These are phyloP conservation scores for Emmonsiellopsis sp. DNA, from an alignment of 2,329 filamentous ascomycete species.

Conservation along the genomic window DNA sequence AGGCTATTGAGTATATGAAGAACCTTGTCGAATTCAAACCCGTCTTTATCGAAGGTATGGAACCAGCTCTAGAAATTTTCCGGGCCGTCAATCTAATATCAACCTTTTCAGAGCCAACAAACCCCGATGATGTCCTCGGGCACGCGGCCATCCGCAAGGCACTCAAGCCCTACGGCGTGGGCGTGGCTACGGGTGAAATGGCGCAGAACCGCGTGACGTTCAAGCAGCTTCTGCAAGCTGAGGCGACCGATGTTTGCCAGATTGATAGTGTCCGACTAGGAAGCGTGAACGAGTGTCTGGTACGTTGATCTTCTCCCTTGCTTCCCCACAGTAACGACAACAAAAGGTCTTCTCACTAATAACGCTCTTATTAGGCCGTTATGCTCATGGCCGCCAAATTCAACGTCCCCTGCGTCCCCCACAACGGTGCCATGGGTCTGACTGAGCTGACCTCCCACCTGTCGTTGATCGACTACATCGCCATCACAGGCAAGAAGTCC, in stretches of 20 bases:
- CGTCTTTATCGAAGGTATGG: constrained; percentile 12
- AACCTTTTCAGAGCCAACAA: neutral
- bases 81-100: too few relatives aligned
- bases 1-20: constrained; percentile 17
- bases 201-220: constrained; percentile 16
- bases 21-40: constrained; percentile 14
- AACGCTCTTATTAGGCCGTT: neutral
- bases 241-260: constrained; percentile 11
- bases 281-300: constrained; percentile 12
- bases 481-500: constrained; percentile 17
- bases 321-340: neutral
- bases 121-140: constrained; percentile 14
- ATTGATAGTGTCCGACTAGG: constrained; percentile 13
- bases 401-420: constrained; percentile 14
- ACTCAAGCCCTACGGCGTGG: constrained; percentile 11
- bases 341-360: neutral
- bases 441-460: constrained; percentile 14
- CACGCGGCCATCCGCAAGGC: constrained; percentile 14
- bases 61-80: neutral
- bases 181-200: constrained; percentile 16
- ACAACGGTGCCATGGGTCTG: constrained; percentile 14
- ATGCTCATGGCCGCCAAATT: constrained; percentile 13
- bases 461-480: constrained; percentile 17
- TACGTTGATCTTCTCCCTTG: neutral
- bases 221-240: constrained; percentile 16